A percentile compares a stretch with the other conserved stretches of the same genome.
phyloP scores from a whole-genome alignment of 768 basidiomycete species.

The Scleroderma citrinum region DNA sequence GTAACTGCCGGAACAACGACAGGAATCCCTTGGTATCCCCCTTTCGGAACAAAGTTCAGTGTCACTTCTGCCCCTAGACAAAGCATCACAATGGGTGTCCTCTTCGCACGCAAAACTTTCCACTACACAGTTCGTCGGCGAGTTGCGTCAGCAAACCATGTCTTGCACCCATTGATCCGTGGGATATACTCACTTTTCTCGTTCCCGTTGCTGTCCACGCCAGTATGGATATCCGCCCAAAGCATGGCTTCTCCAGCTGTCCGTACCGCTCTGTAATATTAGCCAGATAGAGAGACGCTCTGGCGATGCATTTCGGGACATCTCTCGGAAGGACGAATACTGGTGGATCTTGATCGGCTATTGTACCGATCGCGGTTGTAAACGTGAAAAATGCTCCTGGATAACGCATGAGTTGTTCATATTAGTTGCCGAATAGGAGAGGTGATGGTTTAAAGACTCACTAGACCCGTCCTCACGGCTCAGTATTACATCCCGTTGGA shows the following conservation, averaged over 20 bases:
- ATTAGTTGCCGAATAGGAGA: neutral
- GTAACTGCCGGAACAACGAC: neutral
- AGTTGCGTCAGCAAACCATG: neutral
- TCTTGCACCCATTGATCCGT: neutral
- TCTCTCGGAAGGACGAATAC: slow-evolving; percentile 19
- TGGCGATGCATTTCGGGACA: slow-evolving; percentile 16
- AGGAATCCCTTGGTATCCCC: slow-evolving; percentile 14
- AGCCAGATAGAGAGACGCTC: slow-evolving; percentile 23
- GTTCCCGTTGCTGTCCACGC: slow-evolving; percentile 40
- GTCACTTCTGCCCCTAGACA: slow-evolving; percentile 22
- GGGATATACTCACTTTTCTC: slow-evolving; percentile 28
- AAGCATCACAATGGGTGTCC: slow-evolving; percentile 15
- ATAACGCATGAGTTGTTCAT: slow-evolving; percentile 1
- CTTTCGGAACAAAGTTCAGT: slow-evolving; percentile 19
- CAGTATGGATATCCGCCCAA: slow-evolving; percentile 31
- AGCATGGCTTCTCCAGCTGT: slow-evolving; percentile 24
- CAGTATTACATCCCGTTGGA: slow-evolving; percentile 33
- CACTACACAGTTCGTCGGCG: slow-evolving; percentile 14
- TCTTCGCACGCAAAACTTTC: slow-evolving; percentile 16
- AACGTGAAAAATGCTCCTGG: slow-evolving; percentile 26
- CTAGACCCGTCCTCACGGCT: slow-evolving; percentile 14
- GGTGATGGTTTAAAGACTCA: slow-evolving; percentile 10
- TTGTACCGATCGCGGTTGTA: slow-evolving; percentile 7
- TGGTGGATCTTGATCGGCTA: slow-evolving; percentile 6
- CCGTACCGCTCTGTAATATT: slow-evolving; percentile 30